Evolutionary conservation across 1,284 basidiomycete species (phyloP).

Genomic region (Tilletia indica): DNA sequence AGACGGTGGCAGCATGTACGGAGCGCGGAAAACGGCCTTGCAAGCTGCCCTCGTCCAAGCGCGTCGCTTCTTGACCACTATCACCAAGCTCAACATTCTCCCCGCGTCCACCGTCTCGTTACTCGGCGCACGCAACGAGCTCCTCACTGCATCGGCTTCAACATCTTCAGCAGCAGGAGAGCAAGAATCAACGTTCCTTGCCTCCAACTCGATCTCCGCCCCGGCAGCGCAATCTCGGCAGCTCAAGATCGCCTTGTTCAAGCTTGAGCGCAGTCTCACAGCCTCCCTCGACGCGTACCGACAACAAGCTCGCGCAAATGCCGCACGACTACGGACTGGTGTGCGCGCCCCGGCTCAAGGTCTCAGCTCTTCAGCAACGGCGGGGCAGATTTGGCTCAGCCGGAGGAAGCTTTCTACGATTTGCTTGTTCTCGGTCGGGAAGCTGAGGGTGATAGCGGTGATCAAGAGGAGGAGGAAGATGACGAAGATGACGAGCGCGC

Average conservation of each 20-base stretch:
- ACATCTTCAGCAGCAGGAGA: neutral
- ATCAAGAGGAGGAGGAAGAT: slow-evolving; percentile 39
- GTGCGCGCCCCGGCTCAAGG: neutral
- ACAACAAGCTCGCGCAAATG: neutral
- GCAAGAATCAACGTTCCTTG: neutral
- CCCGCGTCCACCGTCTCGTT: slow-evolving; percentile 22
- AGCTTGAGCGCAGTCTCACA: slow-evolving; percentile 40
- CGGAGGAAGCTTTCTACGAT: slow-evolving; percentile 22
- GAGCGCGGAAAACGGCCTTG: slow-evolving; percentile 26
- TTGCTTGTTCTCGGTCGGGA: slow-evolving; percentile 18
- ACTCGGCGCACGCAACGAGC: slow-evolving; percentile 12
- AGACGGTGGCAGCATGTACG: neutral
- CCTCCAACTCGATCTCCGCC: neutral
- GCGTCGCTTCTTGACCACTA: slow-evolving; percentile 26
- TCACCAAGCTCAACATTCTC: slow-evolving; percentile 27
- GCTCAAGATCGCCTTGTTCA: slow-evolving; percentile 46
- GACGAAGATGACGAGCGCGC: slow-evolving; percentile 20
- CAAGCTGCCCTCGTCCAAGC: slow-evolving; percentile 22
- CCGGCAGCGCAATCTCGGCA: slow-evolving; percentile 26
- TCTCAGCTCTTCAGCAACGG: neutral
- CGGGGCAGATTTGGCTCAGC: neutral
- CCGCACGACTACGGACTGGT: neutral
- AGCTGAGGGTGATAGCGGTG: slow-evolving; percentile 24
- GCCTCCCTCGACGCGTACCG: slow-evolving; percentile 37
- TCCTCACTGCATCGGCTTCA: neutral